phyloP scores from a whole-genome alignment of 208 protist species.

The Wallacemonas sp. region DNA sequence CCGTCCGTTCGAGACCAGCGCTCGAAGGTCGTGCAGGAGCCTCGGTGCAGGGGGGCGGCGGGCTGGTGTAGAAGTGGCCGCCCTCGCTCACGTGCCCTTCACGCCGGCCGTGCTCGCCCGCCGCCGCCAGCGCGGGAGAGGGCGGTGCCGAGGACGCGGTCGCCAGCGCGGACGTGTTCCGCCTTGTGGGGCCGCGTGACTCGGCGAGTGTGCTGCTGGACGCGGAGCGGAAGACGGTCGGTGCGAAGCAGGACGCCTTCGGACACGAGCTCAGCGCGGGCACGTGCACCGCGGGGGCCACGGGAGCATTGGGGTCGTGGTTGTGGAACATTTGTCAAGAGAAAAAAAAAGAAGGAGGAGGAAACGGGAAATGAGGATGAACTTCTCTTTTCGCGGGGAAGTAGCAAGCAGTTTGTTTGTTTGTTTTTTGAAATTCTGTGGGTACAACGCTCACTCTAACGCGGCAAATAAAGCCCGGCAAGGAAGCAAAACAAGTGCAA shows the following conservation, averaged over 20 bases:
- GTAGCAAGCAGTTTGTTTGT: background rate
- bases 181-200: background rate
- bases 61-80: conserved; percentile 3
- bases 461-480: no score
- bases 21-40: background rate
- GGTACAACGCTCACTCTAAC: no score
- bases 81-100: conserved; percentile 27
- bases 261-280: conserved; percentile 21
- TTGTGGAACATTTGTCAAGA: conserved; percentile 27
- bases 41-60: conserved; percentile 2
- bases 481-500: no score
- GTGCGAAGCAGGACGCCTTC: conserved; percentile 10
- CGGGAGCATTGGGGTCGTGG: conserved; percentile 23
- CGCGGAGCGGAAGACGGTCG: conserved; percentile 6
- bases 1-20: background rate
- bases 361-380: no score
- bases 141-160: background rate
- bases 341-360: conserved; percentile 21
- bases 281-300: conserved; percentile 33
- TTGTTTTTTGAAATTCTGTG: no score
- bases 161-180: background rate
- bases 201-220: background rate
- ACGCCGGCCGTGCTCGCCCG: background rate
- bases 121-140: background rate
- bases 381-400: no score